A percentile compares a stretch with the other conserved stretches of the same genome.
Conservation (phyloP, 768 basidiomycete genomes). For the Collybia sordida region DNA sequence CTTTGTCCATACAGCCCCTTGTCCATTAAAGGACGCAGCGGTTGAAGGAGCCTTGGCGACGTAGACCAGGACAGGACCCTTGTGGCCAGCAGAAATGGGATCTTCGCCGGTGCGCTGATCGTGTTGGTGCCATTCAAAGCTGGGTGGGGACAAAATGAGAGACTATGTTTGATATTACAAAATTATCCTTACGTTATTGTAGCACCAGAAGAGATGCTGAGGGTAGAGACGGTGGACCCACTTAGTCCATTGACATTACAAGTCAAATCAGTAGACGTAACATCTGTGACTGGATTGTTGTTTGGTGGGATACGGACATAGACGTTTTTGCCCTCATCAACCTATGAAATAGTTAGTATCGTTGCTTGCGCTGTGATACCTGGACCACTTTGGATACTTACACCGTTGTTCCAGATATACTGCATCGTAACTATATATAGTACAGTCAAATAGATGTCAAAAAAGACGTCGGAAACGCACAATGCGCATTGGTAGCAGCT, state of each 20-base stretch:
- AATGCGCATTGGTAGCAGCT: slow-evolving; percentile 34
- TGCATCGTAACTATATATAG: slow-evolving; percentile 43
- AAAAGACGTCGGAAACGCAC: slow-evolving; percentile 9
- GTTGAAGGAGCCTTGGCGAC: slow-evolving; percentile 49
- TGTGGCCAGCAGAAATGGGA: slow-evolving; percentile 49
- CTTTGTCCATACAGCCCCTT: slow-evolving; percentile 54
- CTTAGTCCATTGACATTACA: slow-evolving; percentile 52
- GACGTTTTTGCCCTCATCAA: slow-evolving; percentile 45
- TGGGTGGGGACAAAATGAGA: slow-evolving; percentile 10
- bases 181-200: slow-evolving; percentile 35
- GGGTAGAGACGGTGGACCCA: slow-evolving; percentile 37
- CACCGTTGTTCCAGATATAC: slow-evolving; percentile 51
- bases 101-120: slow-evolving; percentile 53
- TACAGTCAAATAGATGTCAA: neutral
- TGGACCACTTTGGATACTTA: slow-evolving; percentile 12
- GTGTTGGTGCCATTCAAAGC: slow-evolving; percentile 59
- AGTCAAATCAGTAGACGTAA: slow-evolving; percentile 50
- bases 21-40: slow-evolving; percentile 44
- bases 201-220: slow-evolving; percentile 41
- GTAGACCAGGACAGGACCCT: slow-evolving; percentile 50
- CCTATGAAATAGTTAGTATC: slow-evolving; percentile 23
- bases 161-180: neutral
- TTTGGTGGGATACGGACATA: slow-evolving; percentile 47
- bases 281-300: slow-evolving; percentile 58
- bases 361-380: neutral